These are phyloP conservation scores for Rhynchospora pubera DNA, from an alignment of 176 grass and related monocot genomes.

Conservation along the genomic window DNA sequence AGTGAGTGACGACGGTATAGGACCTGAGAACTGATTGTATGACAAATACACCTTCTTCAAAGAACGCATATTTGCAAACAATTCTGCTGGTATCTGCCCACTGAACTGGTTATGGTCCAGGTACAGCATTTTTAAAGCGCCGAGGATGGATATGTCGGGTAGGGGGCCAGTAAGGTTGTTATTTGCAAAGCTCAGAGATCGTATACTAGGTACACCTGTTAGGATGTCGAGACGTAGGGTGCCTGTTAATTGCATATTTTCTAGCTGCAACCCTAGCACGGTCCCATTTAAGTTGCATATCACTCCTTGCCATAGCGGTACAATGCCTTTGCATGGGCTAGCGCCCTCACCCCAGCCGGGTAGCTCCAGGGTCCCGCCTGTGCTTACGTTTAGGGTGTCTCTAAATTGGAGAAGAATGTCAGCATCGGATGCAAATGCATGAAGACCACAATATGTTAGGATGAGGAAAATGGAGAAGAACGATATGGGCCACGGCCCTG, in stretches of 20 bases:
- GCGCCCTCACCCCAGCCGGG: slow-evolving; percentile 23
- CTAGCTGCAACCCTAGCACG: slow-evolving; percentile 45
- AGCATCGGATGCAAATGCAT: background rate
- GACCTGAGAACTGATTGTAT: slow-evolving; percentile 46
- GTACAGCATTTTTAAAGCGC: slow-evolving; percentile 43
- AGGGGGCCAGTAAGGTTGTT: slow-evolving; percentile 56
- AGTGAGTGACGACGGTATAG: slow-evolving; percentile 47
- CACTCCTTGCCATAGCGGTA: background rate
- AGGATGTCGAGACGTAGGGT: slow-evolving; percentile 29
- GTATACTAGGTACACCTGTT: slow-evolving; percentile 30
- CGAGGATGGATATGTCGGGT: slow-evolving; percentile 43
- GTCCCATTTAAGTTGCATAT: slow-evolving; percentile 20
- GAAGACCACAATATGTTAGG: background rate
- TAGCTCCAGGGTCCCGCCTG: background rate
- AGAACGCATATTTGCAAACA: slow-evolving; percentile 36
- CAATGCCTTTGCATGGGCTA: background rate
- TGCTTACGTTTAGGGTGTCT: background rate
- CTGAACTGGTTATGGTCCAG: slow-evolving; percentile 39
- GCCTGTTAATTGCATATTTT: slow-evolving; percentile 50
- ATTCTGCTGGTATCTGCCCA: slow-evolving; percentile 35
- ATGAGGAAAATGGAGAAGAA: slow-evolving; percentile 20
- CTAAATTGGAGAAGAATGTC: slow-evolving; percentile 35
- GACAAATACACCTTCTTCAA: slow-evolving; percentile 45
- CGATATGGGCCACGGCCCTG: slow-evolving; percentile 25
- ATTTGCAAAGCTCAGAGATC: slow-evolving; percentile 55